Conservation (phyloP, 257 asterid genomes). For the Sherardia arvensis region DNA sequence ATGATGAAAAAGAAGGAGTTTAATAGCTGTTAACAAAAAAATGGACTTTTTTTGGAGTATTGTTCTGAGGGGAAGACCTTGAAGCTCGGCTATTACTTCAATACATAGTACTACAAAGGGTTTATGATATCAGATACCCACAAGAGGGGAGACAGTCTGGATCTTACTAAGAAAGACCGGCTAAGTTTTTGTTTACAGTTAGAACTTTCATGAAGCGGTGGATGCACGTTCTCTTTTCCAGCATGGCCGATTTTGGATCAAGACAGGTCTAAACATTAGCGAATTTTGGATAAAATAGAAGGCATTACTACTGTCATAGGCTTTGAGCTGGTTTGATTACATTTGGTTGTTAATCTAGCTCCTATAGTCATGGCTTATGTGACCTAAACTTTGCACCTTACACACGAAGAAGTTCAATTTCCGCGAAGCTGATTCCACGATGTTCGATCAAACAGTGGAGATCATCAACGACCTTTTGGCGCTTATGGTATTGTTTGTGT, state of each 20-base stretch:
- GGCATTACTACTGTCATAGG: neutral
- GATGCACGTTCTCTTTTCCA: neutral
- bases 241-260: neutral
- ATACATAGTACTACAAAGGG: neutral
- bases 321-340: conserved; percentile 1
- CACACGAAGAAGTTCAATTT: conserved; percentile 3
- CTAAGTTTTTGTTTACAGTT: neutral
- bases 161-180: neutral
- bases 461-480: neutral
- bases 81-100: neutral
- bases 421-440: neutral
- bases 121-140: neutral
- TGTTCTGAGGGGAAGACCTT: neutral
- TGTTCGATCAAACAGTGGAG: neutral
- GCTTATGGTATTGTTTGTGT: conserved; percentile 5
- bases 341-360: conserved; percentile 1
- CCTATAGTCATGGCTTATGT: neutral
- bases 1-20: neutral
- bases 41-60: neutral
- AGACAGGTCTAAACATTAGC: conserved; percentile 2
- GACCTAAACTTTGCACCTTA: neutral
- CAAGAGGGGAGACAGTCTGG: neutral
- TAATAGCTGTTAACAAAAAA: neutral
- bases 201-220: conserved; percentile 1
- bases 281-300: neutral